Percentiles rank a stretch among this genome's conserved stretches.
Conservation (phyloP, 2,329 filamentous ascomycete genomes). For the Grosmannia serpens region DNA sequence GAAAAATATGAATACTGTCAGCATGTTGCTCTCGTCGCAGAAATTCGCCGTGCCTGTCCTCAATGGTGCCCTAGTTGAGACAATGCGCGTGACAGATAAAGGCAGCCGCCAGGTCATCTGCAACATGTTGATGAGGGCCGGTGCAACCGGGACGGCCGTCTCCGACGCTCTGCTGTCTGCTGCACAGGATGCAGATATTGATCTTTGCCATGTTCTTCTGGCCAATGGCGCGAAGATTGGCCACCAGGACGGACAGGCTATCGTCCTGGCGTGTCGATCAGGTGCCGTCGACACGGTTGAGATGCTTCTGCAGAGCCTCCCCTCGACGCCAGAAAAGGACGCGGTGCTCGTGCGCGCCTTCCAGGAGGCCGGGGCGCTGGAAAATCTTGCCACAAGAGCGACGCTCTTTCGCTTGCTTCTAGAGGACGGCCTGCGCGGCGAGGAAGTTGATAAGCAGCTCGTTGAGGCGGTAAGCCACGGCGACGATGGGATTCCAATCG, state of each 20-base stretch:
- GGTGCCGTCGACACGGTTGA: conserved; percentile 37
- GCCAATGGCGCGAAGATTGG: conserved; percentile 39
- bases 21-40: conserved; percentile 28
- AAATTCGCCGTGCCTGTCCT: conserved; percentile 27
- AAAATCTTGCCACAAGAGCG: conserved; percentile 35
- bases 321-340: conserved; percentile 25
- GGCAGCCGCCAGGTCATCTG: conserved; percentile 31
- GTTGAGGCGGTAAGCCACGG: conserved; percentile 40
- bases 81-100: conserved; percentile 29
- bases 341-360: conserved; percentile 38
- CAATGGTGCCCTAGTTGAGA: conserved; percentile 30
- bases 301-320: conserved; percentile 31
- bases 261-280: conserved; percentile 41
- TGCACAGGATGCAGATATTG: conserved; percentile 39
- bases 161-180: conserved; percentile 39
- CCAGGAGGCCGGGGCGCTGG: conserved; percentile 41
- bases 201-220: conserved; percentile 38
- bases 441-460: conserved; percentile 40
- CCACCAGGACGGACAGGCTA: conserved; percentile 38
- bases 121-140: conserved; percentile 31
- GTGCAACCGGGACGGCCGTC: conserved; percentile 31
- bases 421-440: conserved; percentile 35
- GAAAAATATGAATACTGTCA: conserved; percentile 32
- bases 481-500: conserved; percentile 33
- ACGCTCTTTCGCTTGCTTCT: conserved; percentile 40